phyloP scores from a whole-genome alignment of 306 rosid genomes.

The Rosa rugosa region DNA sequence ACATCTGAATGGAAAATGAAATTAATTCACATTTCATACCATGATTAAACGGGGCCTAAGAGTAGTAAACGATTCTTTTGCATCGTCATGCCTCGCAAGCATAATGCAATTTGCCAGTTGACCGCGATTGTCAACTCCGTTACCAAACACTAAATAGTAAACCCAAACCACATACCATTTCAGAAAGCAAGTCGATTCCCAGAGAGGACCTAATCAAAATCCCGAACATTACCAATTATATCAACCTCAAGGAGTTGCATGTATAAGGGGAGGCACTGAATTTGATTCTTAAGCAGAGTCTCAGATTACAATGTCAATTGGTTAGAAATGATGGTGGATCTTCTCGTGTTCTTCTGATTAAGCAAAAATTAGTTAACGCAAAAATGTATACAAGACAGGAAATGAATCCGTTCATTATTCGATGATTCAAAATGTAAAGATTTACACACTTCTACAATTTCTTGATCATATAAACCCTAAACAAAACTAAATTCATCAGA shows the following conservation, averaged over 20 bases:
- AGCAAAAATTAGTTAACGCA: neutral
- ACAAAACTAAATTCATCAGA: conserved; percentile 9
- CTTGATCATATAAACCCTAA: conserved; percentile 16
- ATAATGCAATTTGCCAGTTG: neutral
- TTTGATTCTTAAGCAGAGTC: neutral
- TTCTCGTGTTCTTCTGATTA: neutral
- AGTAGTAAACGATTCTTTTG: no score
- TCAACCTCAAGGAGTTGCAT: neutral
- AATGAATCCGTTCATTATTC: conserved; percentile 25
- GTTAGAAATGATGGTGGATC: neutral
- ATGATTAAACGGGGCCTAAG: no score
- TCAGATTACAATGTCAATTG: neutral
- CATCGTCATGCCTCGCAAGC: neutral
- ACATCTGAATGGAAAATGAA: no score
- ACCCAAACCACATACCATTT: neutral
- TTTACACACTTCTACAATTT: conserved; percentile 37
- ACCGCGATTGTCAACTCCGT: neutral
- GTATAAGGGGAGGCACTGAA: neutral
- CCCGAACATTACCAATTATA: neutral
- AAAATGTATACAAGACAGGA: conserved; percentile 15
- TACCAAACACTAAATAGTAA: neutral
- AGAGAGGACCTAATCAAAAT: neutral
- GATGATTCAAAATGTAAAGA: conserved; percentile 20
- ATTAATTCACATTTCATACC: no score
- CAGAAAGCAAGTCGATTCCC: neutral